Percentiles rank a stretch among this genome's conserved stretches.
Conservation (phyloP, 1,284 basidiomycete species). For the Cutaneotrichosporon sp. region DNA sequence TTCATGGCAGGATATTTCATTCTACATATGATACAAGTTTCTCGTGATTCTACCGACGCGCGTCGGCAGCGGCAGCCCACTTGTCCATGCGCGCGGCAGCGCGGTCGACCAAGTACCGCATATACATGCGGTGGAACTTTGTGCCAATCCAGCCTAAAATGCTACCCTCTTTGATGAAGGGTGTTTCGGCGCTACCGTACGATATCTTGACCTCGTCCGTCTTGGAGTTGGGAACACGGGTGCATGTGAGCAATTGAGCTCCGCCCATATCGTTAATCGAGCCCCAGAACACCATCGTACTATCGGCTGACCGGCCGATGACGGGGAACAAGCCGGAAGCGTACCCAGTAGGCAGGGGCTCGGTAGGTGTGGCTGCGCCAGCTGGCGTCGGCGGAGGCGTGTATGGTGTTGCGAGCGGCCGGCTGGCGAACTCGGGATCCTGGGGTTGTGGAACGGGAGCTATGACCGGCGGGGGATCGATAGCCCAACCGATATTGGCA, state of each 20-base stretch:
- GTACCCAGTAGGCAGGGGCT: background rate
- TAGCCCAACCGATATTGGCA: background rate
- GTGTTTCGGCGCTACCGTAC: constrained; percentile 8
- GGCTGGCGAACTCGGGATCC: background rate
- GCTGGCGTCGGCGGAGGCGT: background rate
- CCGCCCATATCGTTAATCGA: background rate
- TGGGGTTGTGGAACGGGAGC: background rate
- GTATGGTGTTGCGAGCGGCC: background rate
- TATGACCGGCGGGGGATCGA: background rate
- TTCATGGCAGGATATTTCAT: background rate
- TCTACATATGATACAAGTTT: background rate
- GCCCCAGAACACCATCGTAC: constrained; percentile 11
- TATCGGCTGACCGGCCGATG: background rate
- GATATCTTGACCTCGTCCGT: background rate
- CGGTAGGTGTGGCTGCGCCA: background rate
- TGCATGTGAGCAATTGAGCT: constrained; percentile 10
- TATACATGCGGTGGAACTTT: constrained; percentile 13
- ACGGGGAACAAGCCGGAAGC: constrained; percentile 12
- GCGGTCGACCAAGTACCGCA: constrained; percentile 15
- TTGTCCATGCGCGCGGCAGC: background rate
- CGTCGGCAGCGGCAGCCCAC: background rate
- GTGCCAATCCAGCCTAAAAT: background rate
- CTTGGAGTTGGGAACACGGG: background rate
- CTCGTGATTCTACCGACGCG: background rate
- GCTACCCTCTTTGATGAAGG: background rate